phyloP scores from a whole-genome alignment of 2,329 filamentous ascomycete species.

The Microsporum ferrugineum region DNA sequence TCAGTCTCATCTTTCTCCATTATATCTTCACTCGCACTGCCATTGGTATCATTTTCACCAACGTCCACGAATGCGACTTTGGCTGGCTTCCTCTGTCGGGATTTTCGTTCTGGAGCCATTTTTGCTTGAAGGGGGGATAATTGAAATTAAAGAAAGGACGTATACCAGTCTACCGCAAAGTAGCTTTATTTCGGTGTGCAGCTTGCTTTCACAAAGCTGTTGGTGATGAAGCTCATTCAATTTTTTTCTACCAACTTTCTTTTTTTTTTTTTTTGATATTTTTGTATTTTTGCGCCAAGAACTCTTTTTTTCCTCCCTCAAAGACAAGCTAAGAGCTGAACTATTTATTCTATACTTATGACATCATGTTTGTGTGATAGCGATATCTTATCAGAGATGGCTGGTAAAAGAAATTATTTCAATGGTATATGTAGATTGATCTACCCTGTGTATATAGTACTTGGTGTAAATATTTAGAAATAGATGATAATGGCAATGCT shows the following conservation, averaged over 20 bases:
- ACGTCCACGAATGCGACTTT: background rate
- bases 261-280: background rate
- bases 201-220: background rate
- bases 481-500: background rate
- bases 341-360: background rate
- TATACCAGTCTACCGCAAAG: background rate
- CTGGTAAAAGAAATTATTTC: background rate
- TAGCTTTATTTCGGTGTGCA: background rate
- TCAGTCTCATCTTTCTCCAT: slow-evolving; percentile 63
- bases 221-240: background rate
- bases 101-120: background rate
- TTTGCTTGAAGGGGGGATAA: background rate
- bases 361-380: background rate
- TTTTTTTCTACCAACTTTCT: background rate
- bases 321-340: background rate
- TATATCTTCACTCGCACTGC: background rate
- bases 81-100: background rate
- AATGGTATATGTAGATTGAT: background rate
- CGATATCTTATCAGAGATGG: background rate
- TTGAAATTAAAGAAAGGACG: background rate
- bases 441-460: background rate
- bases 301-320: background rate
- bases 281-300: background rate
- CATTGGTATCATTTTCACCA: background rate
- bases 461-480: background rate